These are phyloP conservation scores for Fusarium sp. DNA, from an alignment of 2,329 filamentous ascomycete genomes.

Conservation along the genomic window DNA sequence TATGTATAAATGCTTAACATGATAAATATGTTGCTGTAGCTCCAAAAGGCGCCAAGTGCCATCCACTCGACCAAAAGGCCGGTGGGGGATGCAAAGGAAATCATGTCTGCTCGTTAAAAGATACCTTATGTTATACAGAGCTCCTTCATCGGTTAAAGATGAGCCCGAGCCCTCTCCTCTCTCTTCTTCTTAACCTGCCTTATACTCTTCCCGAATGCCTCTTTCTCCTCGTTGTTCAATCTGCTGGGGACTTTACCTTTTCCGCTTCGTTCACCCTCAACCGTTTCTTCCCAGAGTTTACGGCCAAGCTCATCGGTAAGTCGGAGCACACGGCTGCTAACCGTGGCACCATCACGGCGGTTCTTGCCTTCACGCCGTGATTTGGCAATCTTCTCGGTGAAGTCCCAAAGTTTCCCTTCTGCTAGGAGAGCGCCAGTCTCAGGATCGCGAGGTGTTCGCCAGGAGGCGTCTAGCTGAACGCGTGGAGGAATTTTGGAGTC, in stretches of 20 bases:
- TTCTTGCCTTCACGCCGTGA: slow-evolving; percentile 95
- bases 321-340: slow-evolving; percentile 82
- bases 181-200: slow-evolving; percentile 63
- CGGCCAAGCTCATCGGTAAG: slow-evolving; percentile 81
- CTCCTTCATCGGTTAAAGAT: slow-evolving; percentile 54
- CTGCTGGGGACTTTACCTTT: slow-evolving; percentile 56
- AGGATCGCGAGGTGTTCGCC: slow-evolving; percentile 77
- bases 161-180: slow-evolving; percentile 63
- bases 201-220: slow-evolving; percentile 57
- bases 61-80: neutral
- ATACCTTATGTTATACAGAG: slow-evolving; percentile 19
- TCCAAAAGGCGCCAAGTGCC: neutral
- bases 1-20: slow-evolving; percentile 18
- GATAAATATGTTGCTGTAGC: neutral
- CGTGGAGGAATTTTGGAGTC: slow-evolving; percentile 71
- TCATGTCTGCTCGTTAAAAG: slow-evolving; percentile 13
- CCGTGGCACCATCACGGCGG: slow-evolving; percentile 89
- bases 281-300: slow-evolving; percentile 73
- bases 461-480: slow-evolving; percentile 78
- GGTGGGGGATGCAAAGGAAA: neutral
- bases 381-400: slow-evolving; percentile 87
- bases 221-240: slow-evolving; percentile 64
- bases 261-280: slow-evolving; percentile 53
- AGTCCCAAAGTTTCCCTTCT: slow-evolving; percentile 87
- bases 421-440: slow-evolving; percentile 72